Conservation (phyloP, 306 rosid genomes). For the Trichosanthes truncata region DNA sequence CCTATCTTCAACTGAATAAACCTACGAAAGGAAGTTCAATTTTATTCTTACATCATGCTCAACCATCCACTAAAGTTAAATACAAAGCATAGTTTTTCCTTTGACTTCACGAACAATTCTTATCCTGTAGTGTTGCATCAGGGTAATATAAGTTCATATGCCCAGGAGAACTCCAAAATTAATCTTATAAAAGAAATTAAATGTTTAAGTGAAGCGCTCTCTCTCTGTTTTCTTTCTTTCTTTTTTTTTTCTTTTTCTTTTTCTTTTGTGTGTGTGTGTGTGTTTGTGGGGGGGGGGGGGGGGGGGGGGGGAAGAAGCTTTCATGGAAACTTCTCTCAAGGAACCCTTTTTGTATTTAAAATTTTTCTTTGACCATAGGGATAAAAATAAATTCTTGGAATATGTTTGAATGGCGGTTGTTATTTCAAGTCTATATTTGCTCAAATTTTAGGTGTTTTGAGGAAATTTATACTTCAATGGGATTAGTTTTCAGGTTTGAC, state of each 20-base stretch:
- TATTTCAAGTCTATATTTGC: not conserved
- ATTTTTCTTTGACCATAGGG: not conserved
- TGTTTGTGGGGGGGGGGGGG: no score
- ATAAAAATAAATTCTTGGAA: not conserved
- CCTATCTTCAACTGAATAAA: constrained; percentile 47
- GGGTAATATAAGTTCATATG: not conserved
- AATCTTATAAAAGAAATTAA: not conserved
- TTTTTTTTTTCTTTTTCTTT: no score
- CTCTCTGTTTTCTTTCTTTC: no score
- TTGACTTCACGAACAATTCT: not conserved
- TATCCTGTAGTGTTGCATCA: not conserved
- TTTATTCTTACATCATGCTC: not conserved
- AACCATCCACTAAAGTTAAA: not conserved
- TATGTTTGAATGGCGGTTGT: not conserved
- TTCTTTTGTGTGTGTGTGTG: no score
- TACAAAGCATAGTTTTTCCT: not conserved
- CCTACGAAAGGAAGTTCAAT: constrained; percentile 29
- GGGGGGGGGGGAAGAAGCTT: no score
- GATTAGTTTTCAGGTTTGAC: not conserved
- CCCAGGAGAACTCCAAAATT: not conserved
- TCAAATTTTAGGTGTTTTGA: not conserved
- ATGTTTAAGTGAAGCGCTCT: no score
- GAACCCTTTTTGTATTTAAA: not conserved
- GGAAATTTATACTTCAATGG: not conserved
- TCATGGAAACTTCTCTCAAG: no score